These are phyloP conservation scores for Kazachstania kunashirensis DNA, from an alignment of 805 yeast species.

Conservation along the genomic window DNA sequence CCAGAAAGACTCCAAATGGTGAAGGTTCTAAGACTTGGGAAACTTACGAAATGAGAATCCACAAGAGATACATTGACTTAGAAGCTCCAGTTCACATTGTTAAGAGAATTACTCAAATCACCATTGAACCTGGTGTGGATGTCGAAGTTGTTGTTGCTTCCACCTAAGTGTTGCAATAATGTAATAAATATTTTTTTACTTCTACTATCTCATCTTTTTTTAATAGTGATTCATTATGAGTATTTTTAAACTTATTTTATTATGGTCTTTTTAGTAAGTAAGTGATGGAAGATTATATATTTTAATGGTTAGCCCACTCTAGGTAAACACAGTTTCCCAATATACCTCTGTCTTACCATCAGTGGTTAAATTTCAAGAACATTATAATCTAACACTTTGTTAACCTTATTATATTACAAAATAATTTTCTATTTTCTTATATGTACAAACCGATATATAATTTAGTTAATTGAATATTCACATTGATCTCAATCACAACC, in stretches of 20 bases:
- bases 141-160: slow-evolving; percentile 81
- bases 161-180: slow-evolving; percentile 9
- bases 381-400: too few species aligned
- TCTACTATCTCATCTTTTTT: too few species aligned
- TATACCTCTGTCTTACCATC: slow-evolving; percentile 34
- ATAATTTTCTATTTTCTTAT: too few species aligned
- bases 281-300: too few species aligned
- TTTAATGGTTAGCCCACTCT: slow-evolving; percentile 29
- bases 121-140: slow-evolving; percentile 99
- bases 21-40: slow-evolving; percentile 99
- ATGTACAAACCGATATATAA: too few species aligned
- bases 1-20: slow-evolving; percentile 99
- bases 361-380: slow-evolving; percentile 26
- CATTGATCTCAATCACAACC: too few species aligned
- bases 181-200: too few species aligned
- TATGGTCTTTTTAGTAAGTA: too few species aligned
- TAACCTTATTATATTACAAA: too few species aligned
- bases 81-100: slow-evolving; percentile 91
- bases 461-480: too few species aligned
- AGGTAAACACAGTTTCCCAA: slow-evolving; percentile 30
- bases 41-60: slow-evolving; percentile 98
- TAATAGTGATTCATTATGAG: too few species aligned
- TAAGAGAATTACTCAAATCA: slow-evolving; percentile 94
- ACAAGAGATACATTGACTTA: slow-evolving; percentile 98
- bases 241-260: too few species aligned